These are phyloP conservation scores for Fusarium solani-melongenae DNA, from an alignment of 2,329 filamentous ascomycete genomes.

Conservation along the genomic window DNA sequence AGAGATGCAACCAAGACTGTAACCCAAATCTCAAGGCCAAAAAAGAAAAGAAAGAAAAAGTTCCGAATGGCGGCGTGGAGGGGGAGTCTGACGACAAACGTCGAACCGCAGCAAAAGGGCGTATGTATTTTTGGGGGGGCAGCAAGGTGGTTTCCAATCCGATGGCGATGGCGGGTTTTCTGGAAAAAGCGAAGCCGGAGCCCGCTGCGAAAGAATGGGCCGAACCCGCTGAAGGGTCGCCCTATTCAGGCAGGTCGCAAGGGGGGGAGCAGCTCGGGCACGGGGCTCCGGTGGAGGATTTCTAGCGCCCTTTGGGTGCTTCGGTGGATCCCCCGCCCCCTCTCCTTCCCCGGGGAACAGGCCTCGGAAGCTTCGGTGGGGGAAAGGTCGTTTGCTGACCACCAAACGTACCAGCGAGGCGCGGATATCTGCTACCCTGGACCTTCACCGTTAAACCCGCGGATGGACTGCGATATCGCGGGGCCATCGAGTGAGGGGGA, in stretches of 20 bases:
- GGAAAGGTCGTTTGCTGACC: neutral
- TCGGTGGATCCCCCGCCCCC: neutral
- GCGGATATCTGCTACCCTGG: neutral
- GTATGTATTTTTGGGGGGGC: neutral
- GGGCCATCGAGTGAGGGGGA: neutral
- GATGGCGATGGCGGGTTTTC: constrained; percentile 38
- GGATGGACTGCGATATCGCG: neutral
- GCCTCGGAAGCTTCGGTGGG: constrained; percentile 3
- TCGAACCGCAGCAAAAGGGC: neutral
- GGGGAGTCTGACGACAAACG: constrained; percentile 23
- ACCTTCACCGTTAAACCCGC: neutral
- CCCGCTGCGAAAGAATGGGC: constrained; percentile 12
- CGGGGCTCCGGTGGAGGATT: neutral
- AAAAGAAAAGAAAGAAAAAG: neutral
- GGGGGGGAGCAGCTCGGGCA: neutral
- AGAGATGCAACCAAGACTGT: neutral
- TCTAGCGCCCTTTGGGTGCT: constrained; percentile 6
- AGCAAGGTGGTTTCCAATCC: neutral
- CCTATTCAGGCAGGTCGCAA: constrained; percentile 40
- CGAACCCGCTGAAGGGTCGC: constrained; percentile 6
- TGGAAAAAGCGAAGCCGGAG: constrained; percentile 40
- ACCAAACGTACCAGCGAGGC: neutral
- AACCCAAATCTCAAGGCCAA: neutral
- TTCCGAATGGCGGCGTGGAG: constrained; percentile 12
- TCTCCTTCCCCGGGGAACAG: neutral